Evolutionary conservation across 2,329 filamentous ascomycete species (phyloP), one percentile per base, ranked within the genome.

Genomic region (Basipetospora chlamydospora): DNA sequence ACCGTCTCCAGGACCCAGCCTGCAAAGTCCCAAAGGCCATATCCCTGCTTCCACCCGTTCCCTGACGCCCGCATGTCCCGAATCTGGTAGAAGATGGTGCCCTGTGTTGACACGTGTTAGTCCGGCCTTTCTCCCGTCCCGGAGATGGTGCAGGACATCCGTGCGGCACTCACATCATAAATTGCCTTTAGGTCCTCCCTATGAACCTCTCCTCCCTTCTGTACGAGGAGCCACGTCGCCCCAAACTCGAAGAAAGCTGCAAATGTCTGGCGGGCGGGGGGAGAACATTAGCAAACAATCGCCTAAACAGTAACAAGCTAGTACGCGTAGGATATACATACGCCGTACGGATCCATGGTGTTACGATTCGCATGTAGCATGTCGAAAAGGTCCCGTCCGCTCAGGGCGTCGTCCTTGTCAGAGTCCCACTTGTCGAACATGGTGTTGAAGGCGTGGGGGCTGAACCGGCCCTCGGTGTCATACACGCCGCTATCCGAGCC

Each of bases 141-240:
- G n/a, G n/a, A n/a, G n/a, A n/a, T n/a, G n/a, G n/a, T n/a, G n/a
- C n/a, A n/a, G n/a, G n/a, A n/a, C n/a, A n/a, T n/a, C n/a, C n/a
- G n/a, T n/a, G n/a, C n/a, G 42, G n/a, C 41, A 25, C 33, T 28
- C 28, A 35, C 48, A 25, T 50, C 48, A 5, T 46, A 50, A 5
- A 50, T 20, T 3, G 41, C 40, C 1, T 47, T 44, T 6, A 50
- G 41, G 7, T 76, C 70, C 31, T 76, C 69, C 51, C 76, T 76
- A 46, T 52, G 59, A 52, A 75, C 61, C 35, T 56, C 55, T 0
- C 70, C 70, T 46, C 76, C 67, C 28, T 62, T 58, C 0, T 70
- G 68, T 63, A 47, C 49, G 1, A 73, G 51, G 30, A 76, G 53
- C 12, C 73, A 45, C 39, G 66, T 71, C 1, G 64, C 64, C 0